Percentiles rank a stretch among this genome's conserved stretches.
Conservation (phyloP, 202 grass and related monocot species). For the Panicum virgatum region DNA sequence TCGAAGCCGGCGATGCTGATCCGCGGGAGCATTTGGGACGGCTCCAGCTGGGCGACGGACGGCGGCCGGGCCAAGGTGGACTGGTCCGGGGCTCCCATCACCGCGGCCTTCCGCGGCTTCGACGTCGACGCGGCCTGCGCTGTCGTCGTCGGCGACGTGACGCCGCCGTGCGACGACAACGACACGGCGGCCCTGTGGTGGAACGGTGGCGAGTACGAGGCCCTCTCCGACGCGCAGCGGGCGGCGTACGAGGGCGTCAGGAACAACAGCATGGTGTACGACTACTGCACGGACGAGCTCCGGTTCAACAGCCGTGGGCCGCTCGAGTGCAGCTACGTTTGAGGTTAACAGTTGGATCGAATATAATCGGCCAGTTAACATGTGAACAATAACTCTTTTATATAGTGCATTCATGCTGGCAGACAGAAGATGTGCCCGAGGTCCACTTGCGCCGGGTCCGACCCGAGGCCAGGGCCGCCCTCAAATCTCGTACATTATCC, state of each 20-base stretch:
- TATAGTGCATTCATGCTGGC: too few relatives aligned
- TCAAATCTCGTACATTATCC: too few relatives aligned
- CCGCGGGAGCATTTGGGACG: constrained; percentile 65
- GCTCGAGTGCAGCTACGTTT: constrained; percentile 46
- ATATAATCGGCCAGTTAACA: neutral
- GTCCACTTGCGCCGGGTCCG: too few relatives aligned
- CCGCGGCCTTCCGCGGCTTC: constrained; percentile 47
- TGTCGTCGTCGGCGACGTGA: neutral
- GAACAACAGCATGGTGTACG: constrained; percentile 45
- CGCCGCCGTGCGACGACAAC: constrained; percentile 1
- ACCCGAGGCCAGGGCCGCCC: too few relatives aligned
- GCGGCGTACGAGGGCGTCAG: constrained; percentile 48
- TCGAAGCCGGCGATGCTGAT: constrained; percentile 56
- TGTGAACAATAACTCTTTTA: neutral
- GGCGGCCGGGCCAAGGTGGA: constrained; percentile 49
- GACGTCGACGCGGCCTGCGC: constrained; percentile 44
- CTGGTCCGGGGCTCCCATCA: constrained; percentile 60
- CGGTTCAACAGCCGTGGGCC: constrained; percentile 26
- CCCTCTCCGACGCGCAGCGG: constrained; percentile 36
- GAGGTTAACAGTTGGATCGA: neutral
- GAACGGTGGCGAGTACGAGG: constrained; percentile 44
- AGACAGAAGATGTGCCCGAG: too few relatives aligned
- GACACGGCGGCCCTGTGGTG: constrained; percentile 34
- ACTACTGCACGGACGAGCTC: constrained; percentile 53
- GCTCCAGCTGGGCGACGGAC: constrained; percentile 62